Evolutionary conservation across 441 rosid genomes (phyloP), one percentile per base, ranked within the genome.

Genomic region (Erodium chrysanthum): DNA sequence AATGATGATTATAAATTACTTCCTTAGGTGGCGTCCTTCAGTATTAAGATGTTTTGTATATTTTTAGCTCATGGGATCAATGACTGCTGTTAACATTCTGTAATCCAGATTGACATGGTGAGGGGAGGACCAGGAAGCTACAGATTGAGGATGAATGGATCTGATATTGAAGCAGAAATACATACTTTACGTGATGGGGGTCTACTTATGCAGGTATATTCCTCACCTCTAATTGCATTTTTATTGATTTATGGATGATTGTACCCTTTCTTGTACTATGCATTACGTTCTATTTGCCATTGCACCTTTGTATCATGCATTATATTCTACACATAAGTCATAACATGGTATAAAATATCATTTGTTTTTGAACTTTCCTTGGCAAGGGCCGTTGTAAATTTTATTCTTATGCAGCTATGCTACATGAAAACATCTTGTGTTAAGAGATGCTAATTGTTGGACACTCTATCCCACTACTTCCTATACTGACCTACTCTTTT

Each of bases 121-220:
- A 91, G 98, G 78, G 96, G 96, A 31, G 99, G 96, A 73, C 84
- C 96, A 58, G 96, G 99, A 76, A 96, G 96, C 85, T 90, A 92
- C 74, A 82, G 86, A 78, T 73, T 90, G 81, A 89, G 78, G 84
- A 83, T 92, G 99, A 96, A 89, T 68, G 78, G 83, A 50, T 96
- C 99, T 68, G 92, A 90, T 82, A 72, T 96, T 67, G 99, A 92
- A 77, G 89, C 97, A 65, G 99, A 92, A 80, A 96, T 96, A 78
- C 98, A 96, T 83, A 92, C 98, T 50, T 74, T 96, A 84, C 96
- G 98, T 72, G 98, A 96, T 83, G 99, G 99, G 66, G 99, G 98
- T 78, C 82, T 96, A 74, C 69, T 96, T 79, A 90, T 96, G 98
- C 99, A 96, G 99, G 99, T 82, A 90, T 82, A 88, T 75, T 70